A percentile compares a stretch with the other conserved stretches of the same genome.
Conservation (phyloP, 345 rosid species). For the Citrus hindsii region DNA sequence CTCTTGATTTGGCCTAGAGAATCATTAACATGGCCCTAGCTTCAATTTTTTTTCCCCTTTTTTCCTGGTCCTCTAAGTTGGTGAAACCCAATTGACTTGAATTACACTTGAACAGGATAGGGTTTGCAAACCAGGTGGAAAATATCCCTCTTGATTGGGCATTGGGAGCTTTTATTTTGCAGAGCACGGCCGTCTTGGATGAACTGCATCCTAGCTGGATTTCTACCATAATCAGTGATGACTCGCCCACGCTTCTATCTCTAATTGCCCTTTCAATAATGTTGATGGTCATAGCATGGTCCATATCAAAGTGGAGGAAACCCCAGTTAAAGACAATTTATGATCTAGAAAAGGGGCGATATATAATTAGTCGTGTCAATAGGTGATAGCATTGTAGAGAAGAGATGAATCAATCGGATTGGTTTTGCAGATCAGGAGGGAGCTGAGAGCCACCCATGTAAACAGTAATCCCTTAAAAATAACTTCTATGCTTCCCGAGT, state of each 20-base stretch:
- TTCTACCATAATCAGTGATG: constrained; percentile 32
- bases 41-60: no score
- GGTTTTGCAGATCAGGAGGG: constrained; percentile 5
- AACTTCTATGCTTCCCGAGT: not conserved
- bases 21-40: not conserved
- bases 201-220: constrained; percentile 43
- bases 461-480: not conserved
- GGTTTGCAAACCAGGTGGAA: constrained; percentile 62
- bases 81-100: not conserved
- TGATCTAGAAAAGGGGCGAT: constrained; percentile 92
- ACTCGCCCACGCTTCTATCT: constrained; percentile 44
- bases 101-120: constrained; percentile 41
- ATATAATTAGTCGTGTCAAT: constrained; percentile 61
- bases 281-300: constrained; percentile 49
- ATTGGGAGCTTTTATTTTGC: constrained; percentile 84
- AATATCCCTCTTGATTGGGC: constrained; percentile 91
- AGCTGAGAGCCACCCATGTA: not conserved
- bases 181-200: constrained; percentile 33
- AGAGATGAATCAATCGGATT: not conserved
- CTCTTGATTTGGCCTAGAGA: not conserved
- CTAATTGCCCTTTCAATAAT: constrained; percentile 44
- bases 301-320: constrained; percentile 71
- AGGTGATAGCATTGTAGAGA: constrained; percentile 27
- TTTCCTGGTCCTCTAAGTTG: not conserved
- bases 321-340: constrained; percentile 75